Evolutionary conservation across 1,139 yeast genomes (phyloP).

Genomic region (Saccharomycopsis hybrid): DNA sequence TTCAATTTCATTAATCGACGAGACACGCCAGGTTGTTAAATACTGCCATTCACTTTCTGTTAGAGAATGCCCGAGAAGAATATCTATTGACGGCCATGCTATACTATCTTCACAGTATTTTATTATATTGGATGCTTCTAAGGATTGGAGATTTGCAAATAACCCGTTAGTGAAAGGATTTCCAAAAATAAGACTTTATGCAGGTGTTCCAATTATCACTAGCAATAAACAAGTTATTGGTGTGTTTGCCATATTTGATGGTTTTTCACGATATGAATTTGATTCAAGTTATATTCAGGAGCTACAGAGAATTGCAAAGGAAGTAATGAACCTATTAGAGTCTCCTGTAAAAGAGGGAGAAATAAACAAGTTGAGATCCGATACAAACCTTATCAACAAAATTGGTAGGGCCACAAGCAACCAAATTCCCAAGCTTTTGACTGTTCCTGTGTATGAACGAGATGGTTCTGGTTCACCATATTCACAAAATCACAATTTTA

Average conservation of each 20-base stretch:
- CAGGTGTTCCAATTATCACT: slow-evolving; percentile 52
- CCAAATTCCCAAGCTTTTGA: slow-evolving; percentile 26
- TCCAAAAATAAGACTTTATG: slow-evolving; percentile 54
- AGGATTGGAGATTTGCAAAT: slow-evolving; percentile 59
- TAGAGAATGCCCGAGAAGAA: slow-evolving; percentile 45
- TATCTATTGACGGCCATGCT: slow-evolving; percentile 63
- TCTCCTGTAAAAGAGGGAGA: slow-evolving; percentile 26
- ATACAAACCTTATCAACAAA: slow-evolving; percentile 25
- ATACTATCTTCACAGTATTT: slow-evolving; percentile 51
- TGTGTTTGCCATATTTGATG: slow-evolving; percentile 53
- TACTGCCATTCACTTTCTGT: slow-evolving; percentile 41
- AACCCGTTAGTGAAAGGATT: slow-evolving; percentile 60
- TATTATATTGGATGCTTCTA: slow-evolving; percentile 48
- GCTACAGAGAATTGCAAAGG: slow-evolving; percentile 36
- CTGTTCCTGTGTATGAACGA: slow-evolving; percentile 44
- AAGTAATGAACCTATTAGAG: slow-evolving; percentile 40
- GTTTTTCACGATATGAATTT: slow-evolving; percentile 37
- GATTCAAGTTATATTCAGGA: slow-evolving; percentile 31
- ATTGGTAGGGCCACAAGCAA: slow-evolving; percentile 52
- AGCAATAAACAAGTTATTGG: slow-evolving; percentile 45
- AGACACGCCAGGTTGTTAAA: slow-evolving; percentile 42
- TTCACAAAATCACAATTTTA: slow-evolving; percentile 39
- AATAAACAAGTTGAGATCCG: background rate
- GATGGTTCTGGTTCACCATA: slow-evolving; percentile 61
- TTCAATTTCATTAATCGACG: slow-evolving; percentile 51